Conservation (phyloP, 176 grass and related monocot species). For the Puya raimondii region DNA sequence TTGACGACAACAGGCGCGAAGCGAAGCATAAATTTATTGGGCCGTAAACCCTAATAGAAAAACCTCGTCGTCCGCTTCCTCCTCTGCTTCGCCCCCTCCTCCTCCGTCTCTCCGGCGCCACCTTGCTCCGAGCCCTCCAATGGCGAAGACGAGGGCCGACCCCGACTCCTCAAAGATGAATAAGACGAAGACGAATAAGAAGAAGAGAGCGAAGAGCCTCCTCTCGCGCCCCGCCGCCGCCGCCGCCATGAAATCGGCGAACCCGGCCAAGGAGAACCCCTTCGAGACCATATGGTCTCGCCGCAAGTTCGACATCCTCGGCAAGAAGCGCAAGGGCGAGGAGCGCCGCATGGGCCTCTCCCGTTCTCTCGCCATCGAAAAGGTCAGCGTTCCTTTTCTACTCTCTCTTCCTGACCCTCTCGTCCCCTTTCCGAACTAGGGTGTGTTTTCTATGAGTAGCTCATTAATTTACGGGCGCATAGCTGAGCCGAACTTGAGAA, state of each 20-base stretch:
- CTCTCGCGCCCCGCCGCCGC: constrained; percentile 32
- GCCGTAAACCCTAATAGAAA: no score
- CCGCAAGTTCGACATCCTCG: constrained; percentile 84
- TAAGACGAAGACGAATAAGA: constrained; percentile 30
- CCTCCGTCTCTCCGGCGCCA: background rate
- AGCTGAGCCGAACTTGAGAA: no score
- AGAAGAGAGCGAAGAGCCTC: constrained; percentile 32
- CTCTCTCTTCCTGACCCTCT: background rate
- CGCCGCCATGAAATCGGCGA: constrained; percentile 18
- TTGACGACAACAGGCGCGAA: no score
- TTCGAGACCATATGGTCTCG: constrained; percentile 92
- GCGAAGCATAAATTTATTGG: no score
- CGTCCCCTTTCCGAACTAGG: no score
- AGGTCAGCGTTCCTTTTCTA: constrained; percentile 26
- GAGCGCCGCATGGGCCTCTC: constrained; percentile 53
- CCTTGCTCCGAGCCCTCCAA: constrained; percentile 10
- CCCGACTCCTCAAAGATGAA: background rate
- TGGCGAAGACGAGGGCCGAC: constrained; percentile 38
- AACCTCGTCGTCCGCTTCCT: no score
- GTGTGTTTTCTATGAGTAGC: background rate
- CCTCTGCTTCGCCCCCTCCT: background rate
- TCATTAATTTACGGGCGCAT: no score
- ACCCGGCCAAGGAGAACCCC: constrained; percentile 44
- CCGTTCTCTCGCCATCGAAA: constrained; percentile 64
- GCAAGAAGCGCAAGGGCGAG: constrained; percentile 90